Percentiles rank a stretch among this genome's conserved stretches.
phyloP scores from a whole-genome alignment of 495 filamentous ascomycete species.

The Penicillium arizonense region DNA sequence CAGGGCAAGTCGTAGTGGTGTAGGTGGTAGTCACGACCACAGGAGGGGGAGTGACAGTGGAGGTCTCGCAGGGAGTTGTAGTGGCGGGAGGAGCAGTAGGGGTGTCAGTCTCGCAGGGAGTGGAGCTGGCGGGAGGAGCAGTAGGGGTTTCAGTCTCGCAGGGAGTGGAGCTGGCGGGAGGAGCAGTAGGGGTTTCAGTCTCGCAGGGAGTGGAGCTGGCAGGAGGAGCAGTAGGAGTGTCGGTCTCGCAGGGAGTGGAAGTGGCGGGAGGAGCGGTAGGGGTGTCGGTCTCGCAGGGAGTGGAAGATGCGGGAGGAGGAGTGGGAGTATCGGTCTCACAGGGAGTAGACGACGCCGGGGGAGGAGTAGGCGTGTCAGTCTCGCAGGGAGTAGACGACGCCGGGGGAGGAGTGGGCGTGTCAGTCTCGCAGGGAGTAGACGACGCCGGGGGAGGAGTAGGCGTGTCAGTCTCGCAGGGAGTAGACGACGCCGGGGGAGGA shows the following conservation, averaged over 20 bases:
- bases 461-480: conserved; percentile 11
- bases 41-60: conserved; percentile 7
- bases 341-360: neutral
- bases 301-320: neutral
- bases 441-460: neutral
- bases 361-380: conserved; percentile 1
- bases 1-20: conserved; percentile 24
- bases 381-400: neutral
- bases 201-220: conserved; percentile 4
- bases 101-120: conserved; percentile 5
- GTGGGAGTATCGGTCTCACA: conserved; percentile 3
- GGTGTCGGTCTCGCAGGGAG: conserved; percentile 12
- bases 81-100: neutral
- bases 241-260: conserved; percentile 9
- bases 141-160: conserved; percentile 1
- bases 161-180: neutral
- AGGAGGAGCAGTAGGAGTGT: neutral
- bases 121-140: neutral
- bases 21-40: conserved; percentile 17
- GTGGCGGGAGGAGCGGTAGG: neutral
- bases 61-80: conserved; percentile 4
- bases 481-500: neutral
- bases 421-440: conserved; percentile 13
- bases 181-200: conserved; percentile 2
- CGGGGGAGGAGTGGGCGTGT: conserved; percentile 2